Evolutionary conservation across 805 yeast genomes (phyloP).

Genomic region (Monosporozyma unispora): DNA sequence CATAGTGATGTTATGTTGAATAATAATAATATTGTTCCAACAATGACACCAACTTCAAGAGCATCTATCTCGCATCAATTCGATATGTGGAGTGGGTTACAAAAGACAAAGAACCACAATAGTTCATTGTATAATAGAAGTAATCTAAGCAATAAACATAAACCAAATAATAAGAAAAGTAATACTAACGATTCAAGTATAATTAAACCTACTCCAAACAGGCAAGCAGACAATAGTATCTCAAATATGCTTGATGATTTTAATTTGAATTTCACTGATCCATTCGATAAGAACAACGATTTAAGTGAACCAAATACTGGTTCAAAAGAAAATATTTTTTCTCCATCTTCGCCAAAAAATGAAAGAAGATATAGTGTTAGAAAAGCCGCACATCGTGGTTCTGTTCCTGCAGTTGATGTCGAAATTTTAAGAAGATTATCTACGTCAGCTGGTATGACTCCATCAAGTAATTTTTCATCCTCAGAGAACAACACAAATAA

Average conservation of each 20-base stretch:
- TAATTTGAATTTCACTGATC: slow-evolving; percentile 15
- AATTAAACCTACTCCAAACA: slow-evolving; percentile 1
- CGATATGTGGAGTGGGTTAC: slow-evolving; percentile 20
- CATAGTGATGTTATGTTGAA: slow-evolving; percentile 15
- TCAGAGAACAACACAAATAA: neutral
- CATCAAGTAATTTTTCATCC: neutral
- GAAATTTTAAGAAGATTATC: slow-evolving; percentile 20
- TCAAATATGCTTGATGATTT: slow-evolving; percentile 20
- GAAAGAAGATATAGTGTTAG: slow-evolving; percentile 16
- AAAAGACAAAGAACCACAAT: neutral
- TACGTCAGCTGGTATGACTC: slow-evolving; percentile 2
- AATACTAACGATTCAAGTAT: neutral
- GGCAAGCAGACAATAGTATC: slow-evolving; percentile 15
- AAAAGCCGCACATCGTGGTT: slow-evolving; percentile 19
- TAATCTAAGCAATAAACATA: no score
- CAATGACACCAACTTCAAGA: slow-evolving; percentile 11
- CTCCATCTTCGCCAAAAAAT: slow-evolving; percentile 6
- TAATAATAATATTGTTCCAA: slow-evolving; percentile 3
- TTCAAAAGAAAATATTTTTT: neutral
- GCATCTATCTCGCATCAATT: slow-evolving; percentile 25
- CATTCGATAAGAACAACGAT: slow-evolving; percentile 1
- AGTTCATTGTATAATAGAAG: neutral
- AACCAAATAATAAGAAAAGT: neutral
- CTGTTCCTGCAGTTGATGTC: slow-evolving; percentile 22
- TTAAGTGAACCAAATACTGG: neutral